Conservation (phyloP, 2,329 filamentous ascomycete species). For the Pseudopithomyces maydicus region DNA sequence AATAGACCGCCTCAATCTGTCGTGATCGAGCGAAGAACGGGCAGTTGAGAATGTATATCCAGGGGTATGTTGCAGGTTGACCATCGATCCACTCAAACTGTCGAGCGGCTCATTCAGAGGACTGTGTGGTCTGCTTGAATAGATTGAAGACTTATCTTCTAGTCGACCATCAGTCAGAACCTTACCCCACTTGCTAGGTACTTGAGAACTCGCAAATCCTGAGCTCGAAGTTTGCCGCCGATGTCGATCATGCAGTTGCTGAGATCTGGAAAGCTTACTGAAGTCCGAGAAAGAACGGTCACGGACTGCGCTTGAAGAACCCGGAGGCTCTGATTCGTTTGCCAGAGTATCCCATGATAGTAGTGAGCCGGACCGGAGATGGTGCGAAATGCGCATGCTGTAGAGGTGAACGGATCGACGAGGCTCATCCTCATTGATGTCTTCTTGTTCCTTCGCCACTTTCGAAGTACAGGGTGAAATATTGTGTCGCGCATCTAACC, state of each 20-base stretch:
- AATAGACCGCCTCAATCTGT: slow-evolving; percentile 22
- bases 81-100: slow-evolving; percentile 31
- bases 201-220: slow-evolving; percentile 42
- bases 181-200: slow-evolving; percentile 46
- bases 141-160: slow-evolving; percentile 43
- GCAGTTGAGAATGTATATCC: slow-evolving; percentile 12
- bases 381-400: slow-evolving; percentile 52
- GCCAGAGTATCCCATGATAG: slow-evolving; percentile 42
- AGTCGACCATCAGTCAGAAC: slow-evolving; percentile 25
- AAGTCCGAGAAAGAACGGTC: slow-evolving; percentile 26
- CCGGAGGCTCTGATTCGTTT: slow-evolving; percentile 25
- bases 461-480: neutral
- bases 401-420: slow-evolving; percentile 47
- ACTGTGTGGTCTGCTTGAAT: slow-evolving; percentile 46
- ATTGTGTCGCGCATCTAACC: slow-evolving; percentile 14
- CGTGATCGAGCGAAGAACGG: slow-evolving; percentile 12
- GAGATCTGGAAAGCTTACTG: slow-evolving; percentile 20
- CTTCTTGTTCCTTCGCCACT: neutral
- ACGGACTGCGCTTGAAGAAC: slow-evolving; percentile 15
- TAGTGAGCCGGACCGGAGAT: slow-evolving; percentile 50
- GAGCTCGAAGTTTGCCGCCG: slow-evolving; percentile 41
- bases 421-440: slow-evolving; percentile 22
- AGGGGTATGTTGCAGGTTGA: slow-evolving; percentile 20
- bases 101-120: slow-evolving; percentile 24
- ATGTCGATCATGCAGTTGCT: slow-evolving; percentile 20